Conservation (phyloP, 441 rosid genomes). For the Adansonia madagascariensis region DNA sequence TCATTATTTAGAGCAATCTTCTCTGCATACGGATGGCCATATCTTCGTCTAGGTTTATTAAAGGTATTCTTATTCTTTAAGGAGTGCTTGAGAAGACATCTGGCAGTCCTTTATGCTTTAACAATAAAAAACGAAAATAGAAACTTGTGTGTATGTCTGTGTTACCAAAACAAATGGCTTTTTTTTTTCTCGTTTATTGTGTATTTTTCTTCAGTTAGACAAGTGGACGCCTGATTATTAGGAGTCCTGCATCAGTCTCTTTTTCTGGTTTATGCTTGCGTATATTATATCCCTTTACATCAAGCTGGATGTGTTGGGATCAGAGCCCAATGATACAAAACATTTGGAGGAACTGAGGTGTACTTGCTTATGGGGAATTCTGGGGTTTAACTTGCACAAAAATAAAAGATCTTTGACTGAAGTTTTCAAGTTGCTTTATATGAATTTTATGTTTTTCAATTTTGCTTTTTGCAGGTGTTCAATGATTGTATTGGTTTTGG, state of each 20-base stretch:
- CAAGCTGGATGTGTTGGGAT: slow-evolving; percentile 2
- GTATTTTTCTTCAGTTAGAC: background rate
- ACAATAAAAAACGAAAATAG: background rate
- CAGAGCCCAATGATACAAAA: background rate
- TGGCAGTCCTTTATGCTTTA: slow-evolving; percentile 13
- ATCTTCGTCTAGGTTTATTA: slow-evolving; percentile 72
- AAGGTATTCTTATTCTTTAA: slow-evolving; percentile 54
- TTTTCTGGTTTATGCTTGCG: background rate
- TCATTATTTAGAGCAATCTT: slow-evolving; percentile 75
- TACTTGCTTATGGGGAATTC: background rate
- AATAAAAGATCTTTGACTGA: background rate
- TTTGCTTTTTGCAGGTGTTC: slow-evolving; percentile 55
- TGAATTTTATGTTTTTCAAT: slow-evolving; percentile 16
- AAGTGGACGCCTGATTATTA: background rate
- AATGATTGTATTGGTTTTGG: slow-evolving; percentile 87
- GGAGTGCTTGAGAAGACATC: slow-evolving; percentile 7
- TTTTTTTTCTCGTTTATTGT: background rate
- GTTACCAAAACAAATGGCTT: background rate
- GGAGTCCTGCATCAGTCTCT: background rate
- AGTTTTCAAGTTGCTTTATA: slow-evolving; percentile 20
- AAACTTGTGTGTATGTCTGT: background rate
- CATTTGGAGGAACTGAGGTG: slow-evolving; percentile 4
- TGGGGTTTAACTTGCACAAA: background rate
- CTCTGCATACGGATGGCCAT: slow-evolving; percentile 83
- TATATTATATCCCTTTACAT: background rate